Conservation (phyloP, 805 yeast species). For the Kodamaea sagamina region DNA sequence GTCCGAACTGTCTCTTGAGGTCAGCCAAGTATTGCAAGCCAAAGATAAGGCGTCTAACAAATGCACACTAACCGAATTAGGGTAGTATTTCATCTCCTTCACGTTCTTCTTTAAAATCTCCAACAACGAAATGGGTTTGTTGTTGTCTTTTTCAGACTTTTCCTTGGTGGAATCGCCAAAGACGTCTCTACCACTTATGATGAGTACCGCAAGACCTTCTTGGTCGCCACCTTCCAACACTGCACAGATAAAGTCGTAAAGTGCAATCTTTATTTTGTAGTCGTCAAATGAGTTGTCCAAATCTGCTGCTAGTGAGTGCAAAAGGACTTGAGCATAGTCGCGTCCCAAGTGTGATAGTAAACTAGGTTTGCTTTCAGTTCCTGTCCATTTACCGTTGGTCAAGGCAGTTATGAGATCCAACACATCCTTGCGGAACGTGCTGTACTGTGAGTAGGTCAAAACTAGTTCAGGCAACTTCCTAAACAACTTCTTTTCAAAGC, state of each 20-base stretch:
- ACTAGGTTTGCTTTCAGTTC: constrained; percentile 65
- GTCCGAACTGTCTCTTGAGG: constrained; percentile 54
- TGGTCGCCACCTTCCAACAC: constrained; percentile 66
- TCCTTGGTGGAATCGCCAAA: constrained; percentile 33
- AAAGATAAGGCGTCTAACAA: constrained; percentile 70
- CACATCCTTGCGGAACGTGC: constrained; percentile 50
- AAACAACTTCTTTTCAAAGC: constrained; percentile 65
- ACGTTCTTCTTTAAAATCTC: constrained; percentile 57
- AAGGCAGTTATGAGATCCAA: constrained; percentile 58
- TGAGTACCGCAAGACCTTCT: constrained; percentile 72
- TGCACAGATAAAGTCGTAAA: constrained; percentile 66
- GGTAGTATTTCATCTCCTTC: constrained; percentile 52
- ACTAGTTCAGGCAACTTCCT: constrained; percentile 57
- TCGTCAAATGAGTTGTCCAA: constrained; percentile 58
- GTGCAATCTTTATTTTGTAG: constrained; percentile 50
- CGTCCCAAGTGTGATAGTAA: constrained; percentile 77
- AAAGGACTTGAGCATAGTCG: constrained; percentile 57
- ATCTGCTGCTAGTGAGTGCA: constrained; percentile 61
- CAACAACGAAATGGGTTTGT: constrained; percentile 45
- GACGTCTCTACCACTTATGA: constrained; percentile 62
- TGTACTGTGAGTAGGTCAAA: constrained; percentile 53
- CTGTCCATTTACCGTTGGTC: constrained; percentile 54
- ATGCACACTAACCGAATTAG: constrained; percentile 64
- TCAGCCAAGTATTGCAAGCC: constrained; percentile 79
- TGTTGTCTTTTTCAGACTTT: constrained; percentile 17